phyloP scores from a whole-genome alignment of 1,139 yeast genomes.

The Debaryomycetaceae sp. region DNA sequence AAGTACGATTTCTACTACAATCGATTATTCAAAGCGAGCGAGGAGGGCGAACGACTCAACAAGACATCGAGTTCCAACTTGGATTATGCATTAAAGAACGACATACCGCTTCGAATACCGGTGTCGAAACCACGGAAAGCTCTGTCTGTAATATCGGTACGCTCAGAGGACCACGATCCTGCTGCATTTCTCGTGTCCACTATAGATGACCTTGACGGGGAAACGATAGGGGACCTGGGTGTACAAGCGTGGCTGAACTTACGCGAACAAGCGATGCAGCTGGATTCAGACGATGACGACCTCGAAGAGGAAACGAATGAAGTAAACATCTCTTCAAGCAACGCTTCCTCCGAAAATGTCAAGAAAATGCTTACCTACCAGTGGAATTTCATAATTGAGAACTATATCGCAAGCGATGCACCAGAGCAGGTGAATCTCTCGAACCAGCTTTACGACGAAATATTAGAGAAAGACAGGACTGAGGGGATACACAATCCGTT shows the following conservation, averaged over 20 bases:
- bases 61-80: slow-evolving; percentile 12
- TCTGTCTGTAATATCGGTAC: slow-evolving; percentile 7
- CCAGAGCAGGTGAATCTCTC: slow-evolving; percentile 47
- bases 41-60: slow-evolving; percentile 11
- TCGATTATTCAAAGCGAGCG: slow-evolving; percentile 9
- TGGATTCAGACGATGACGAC: slow-evolving; percentile 44
- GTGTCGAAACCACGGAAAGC: not conserved
- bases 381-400: slow-evolving; percentile 29
- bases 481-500: slow-evolving; percentile 35
- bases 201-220: slow-evolving; percentile 28
- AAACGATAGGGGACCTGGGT: slow-evolving; percentile 1
- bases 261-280: slow-evolving; percentile 33
- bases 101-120: not conserved
- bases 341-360: not conserved
- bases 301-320: slow-evolving; percentile 5
- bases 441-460: slow-evolving; percentile 25
- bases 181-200: slow-evolving; percentile 27
- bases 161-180: slow-evolving; percentile 21
- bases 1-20: slow-evolving; percentile 38
- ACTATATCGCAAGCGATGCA: slow-evolving; percentile 30
- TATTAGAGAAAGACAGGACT: slow-evolving; percentile 25
- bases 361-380: slow-evolving; percentile 13
- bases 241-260: slow-evolving; percentile 25
- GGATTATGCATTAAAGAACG: not conserved
- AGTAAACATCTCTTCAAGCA: not conserved